A percentile compares a stretch with the other conserved stretches of the same genome.
These are phyloP conservation scores for Polygonum maritimum DNA, from an alignment of 148 eudicot genomes.

Conservation along the genomic window DNA sequence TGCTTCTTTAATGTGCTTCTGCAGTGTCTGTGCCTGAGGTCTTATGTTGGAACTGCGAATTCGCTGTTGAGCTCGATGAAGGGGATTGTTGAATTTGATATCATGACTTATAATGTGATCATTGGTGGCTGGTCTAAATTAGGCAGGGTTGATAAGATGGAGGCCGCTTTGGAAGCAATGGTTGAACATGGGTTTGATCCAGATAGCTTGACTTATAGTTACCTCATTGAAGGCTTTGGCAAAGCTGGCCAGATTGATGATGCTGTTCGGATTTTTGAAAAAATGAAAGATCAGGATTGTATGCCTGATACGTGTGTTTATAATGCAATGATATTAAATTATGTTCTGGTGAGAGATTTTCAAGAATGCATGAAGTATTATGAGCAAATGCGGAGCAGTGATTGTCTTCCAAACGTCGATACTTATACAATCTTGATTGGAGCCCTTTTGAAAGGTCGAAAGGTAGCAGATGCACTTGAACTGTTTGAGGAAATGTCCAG, in stretches of 20 bases:
- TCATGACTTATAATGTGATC: conserved; percentile 40
- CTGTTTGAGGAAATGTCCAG: conserved; percentile 67
- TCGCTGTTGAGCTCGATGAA: conserved; percentile 47
- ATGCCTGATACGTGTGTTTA: conserved; percentile 42
- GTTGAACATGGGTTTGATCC: conserved; percentile 60
- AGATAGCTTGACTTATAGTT: conserved; percentile 55
- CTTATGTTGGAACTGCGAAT: conserved; percentile 51
- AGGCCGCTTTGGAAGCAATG: conserved; percentile 57
- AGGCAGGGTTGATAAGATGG: conserved; percentile 65
- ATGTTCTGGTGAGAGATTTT: conserved; percentile 37
- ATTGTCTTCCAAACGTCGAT: conserved; percentile 47
- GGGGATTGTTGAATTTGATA: conserved; percentile 39
- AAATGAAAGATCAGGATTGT: conserved; percentile 41
- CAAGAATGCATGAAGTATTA: conserved; percentile 55
- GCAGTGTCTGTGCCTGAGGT: conserved; percentile 49
- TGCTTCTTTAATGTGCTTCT: conserved; percentile 57
- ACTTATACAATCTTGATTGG: conserved; percentile 45
- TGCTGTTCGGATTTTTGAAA: conserved; percentile 52
- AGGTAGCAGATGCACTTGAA: conserved; percentile 91
- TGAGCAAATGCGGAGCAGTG: conserved; percentile 39
- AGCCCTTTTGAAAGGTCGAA: conserved; percentile 52
- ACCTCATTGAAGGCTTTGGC: conserved; percentile 71
- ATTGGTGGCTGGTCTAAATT: conserved; percentile 70
- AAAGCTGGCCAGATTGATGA: conserved; percentile 62
- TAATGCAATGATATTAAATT: conserved; percentile 67